Conservation (phyloP, 208 protist genomes). For the Leishmania turanica region DNA sequence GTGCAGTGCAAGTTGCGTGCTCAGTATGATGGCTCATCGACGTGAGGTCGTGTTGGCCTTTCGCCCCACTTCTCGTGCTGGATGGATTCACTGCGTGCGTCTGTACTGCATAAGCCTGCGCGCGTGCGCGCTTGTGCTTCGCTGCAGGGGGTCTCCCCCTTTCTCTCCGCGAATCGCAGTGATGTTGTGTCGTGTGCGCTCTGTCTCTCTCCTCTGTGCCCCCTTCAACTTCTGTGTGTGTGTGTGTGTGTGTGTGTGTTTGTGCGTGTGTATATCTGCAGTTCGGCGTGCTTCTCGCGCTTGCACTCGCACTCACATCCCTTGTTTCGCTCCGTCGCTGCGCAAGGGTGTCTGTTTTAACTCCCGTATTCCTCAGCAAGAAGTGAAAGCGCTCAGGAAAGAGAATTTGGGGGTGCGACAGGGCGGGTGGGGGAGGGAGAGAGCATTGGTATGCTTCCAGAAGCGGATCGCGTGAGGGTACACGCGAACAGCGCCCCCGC, state of each 20-base stretch:
- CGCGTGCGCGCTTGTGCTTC: not conserved
- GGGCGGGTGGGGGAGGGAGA: not conserved
- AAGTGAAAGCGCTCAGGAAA: not conserved
- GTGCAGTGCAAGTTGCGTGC: not conserved
- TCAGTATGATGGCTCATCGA: not conserved
- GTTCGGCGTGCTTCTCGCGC: not conserved
- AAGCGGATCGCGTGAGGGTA: not conserved
- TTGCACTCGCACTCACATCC: not conserved
- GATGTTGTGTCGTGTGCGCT: not conserved
- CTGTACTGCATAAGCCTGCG: not conserved
- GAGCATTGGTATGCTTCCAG: not conserved
- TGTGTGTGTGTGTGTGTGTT: not conserved
- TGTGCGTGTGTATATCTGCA: not conserved
- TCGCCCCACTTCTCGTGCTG: not conserved
- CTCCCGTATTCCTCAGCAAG: not conserved
- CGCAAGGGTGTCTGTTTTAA: not conserved
- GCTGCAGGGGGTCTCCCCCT: not conserved
- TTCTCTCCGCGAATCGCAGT: not conserved
- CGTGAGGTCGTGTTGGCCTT: not conserved
- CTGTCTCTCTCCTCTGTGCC: not conserved
- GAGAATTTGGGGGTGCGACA: not conserved
- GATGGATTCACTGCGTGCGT: not conserved
- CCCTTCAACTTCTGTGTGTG: not conserved
- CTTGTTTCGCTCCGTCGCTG: not conserved
- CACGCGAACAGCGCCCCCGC: not conserved